Conservation (phyloP, 108 stramenopile genomes). For the Cyclotella choctawhatcheeana region DNA sequence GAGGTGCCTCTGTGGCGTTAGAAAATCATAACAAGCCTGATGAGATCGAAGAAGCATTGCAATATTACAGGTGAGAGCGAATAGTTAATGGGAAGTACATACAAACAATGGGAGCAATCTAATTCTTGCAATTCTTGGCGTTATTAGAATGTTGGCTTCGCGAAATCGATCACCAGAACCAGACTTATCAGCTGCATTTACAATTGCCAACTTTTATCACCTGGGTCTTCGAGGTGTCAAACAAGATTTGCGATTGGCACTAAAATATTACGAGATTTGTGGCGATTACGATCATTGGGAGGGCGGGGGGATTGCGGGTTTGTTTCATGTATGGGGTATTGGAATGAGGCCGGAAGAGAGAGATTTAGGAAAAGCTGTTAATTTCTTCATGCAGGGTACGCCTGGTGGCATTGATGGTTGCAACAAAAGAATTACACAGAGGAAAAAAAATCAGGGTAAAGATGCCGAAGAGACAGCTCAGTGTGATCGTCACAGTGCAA, state of each 20-base stretch:
- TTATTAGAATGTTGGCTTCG: slow-evolving; percentile 58
- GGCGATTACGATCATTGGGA: slow-evolving; percentile 73
- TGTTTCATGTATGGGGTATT: slow-evolving; percentile 82
- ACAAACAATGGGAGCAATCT: no score
- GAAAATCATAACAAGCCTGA: slow-evolving; percentile 78
- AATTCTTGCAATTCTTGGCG: not conserved
- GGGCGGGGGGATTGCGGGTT: slow-evolving; percentile 75
- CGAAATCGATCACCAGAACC: slow-evolving; percentile 52
- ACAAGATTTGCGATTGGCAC: slow-evolving; percentile 78
- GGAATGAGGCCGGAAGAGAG: slow-evolving; percentile 59
- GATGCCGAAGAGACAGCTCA: slow-evolving; percentile 32
- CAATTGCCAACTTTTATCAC: slow-evolving; percentile 77
- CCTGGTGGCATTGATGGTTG: slow-evolving; percentile 68
- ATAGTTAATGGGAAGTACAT: no score
- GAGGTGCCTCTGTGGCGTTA: slow-evolving; percentile 77
- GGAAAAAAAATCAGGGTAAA: not conserved
- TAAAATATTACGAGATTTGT: slow-evolving; percentile 81
- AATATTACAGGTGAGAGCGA: slow-evolving; percentile 64
- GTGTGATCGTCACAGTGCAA: slow-evolving; percentile 71
- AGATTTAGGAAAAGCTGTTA: slow-evolving; percentile 62
- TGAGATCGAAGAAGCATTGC: slow-evolving; percentile 81
- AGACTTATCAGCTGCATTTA: slow-evolving; percentile 70
- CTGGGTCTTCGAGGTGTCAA: slow-evolving; percentile 73
- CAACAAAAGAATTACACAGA: slow-evolving; percentile 26
- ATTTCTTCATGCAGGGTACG: slow-evolving; percentile 69